Evolutionary conservation across 768 basidiomycete species (phyloP).

Genomic region (Mycena sanguinolenta): DNA sequence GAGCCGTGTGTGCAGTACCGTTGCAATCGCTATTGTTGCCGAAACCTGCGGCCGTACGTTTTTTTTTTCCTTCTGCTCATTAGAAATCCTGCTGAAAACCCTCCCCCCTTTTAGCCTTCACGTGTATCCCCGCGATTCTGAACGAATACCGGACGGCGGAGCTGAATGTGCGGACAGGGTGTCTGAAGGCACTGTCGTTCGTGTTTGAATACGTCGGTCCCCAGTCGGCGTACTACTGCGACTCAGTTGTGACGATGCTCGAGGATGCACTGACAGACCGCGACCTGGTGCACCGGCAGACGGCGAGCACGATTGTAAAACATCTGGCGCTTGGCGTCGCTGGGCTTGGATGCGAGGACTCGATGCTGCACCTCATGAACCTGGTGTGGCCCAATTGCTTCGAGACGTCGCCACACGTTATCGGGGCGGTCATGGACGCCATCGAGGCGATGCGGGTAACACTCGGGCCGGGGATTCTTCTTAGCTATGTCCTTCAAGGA

Average conservation of each 20-base stretch:
- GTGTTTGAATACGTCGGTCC: slow-evolving; percentile 99
- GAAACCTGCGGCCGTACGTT: slow-evolving; percentile 88
- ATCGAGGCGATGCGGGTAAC: slow-evolving; percentile 98
- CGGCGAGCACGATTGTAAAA: slow-evolving; percentile 98
- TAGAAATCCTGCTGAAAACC: slow-evolving; percentile 29
- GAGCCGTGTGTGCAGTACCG: slow-evolving; percentile 97
- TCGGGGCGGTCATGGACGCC: slow-evolving; percentile 98
- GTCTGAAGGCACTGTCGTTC: slow-evolving; percentile 98
- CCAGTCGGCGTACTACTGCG: slow-evolving; percentile 96
- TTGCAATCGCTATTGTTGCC: slow-evolving; percentile 96
- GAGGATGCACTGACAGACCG: slow-evolving; percentile 99
- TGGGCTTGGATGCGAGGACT: slow-evolving; percentile 97
- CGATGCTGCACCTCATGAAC: slow-evolving; percentile 97
- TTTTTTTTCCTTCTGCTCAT: slow-evolving; percentile 14
- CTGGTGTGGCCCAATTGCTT: slow-evolving; percentile 99
- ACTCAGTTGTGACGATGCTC: slow-evolving; percentile 97
- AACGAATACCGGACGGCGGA: slow-evolving; percentile 99
- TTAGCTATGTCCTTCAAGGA: slow-evolving; percentile 94
- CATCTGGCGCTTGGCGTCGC: slow-evolving; percentile 97
- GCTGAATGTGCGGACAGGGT: slow-evolving; percentile 98
- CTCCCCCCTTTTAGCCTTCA: slow-evolving; percentile 75
- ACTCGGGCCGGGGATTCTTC: slow-evolving; percentile 91
- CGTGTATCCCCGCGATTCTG: slow-evolving; percentile 97
- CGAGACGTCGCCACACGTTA: slow-evolving; percentile 98
- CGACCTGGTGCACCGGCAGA: slow-evolving; percentile 98